Evolutionary conservation across 495 filamentous ascomycete species (phyloP).

Genomic region (Hypoxylon lienhwacheense): DNA sequence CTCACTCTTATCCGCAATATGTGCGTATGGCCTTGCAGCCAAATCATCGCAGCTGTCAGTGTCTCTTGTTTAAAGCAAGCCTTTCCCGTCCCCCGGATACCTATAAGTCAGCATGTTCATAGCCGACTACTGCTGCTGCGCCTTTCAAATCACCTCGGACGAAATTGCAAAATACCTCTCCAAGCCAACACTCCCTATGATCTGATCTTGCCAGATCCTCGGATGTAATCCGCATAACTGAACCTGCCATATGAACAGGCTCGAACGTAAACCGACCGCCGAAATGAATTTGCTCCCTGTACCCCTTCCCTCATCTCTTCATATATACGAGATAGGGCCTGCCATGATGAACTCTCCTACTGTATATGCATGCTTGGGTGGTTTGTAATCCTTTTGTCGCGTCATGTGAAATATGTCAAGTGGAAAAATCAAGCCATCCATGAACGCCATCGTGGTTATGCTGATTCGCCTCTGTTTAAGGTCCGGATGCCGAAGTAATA

Average conservation of each 20-base stretch:
- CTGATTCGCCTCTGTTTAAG: constrained; percentile 1
- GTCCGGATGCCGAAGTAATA: constrained; percentile 9
- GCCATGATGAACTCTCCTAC: background rate
- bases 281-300: background rate
- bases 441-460: constrained; percentile 25
- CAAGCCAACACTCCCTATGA: constrained; percentile 15
- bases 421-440: constrained; percentile 10
- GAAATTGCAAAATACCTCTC: background rate
- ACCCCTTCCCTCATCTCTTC: background rate
- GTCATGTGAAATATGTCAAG: constrained; percentile 6
- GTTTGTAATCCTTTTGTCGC: constrained; percentile 1
- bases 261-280: constrained; percentile 15
- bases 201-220: constrained; percentile 4
- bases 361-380: constrained; percentile 3
- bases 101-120: background rate
- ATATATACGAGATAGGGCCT: constrained; percentile 6
- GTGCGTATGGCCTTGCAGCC: background rate
- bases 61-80: background rate
- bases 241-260: constrained; percentile 7
- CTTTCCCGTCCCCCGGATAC: background rate
- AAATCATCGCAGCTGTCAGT: background rate
- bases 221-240: constrained; percentile 8
- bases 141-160: background rate
- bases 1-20: background rate
- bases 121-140: background rate